Conservation (phyloP, 2,329 filamentous ascomycete genomes). For the Nothopassalora personata region DNA sequence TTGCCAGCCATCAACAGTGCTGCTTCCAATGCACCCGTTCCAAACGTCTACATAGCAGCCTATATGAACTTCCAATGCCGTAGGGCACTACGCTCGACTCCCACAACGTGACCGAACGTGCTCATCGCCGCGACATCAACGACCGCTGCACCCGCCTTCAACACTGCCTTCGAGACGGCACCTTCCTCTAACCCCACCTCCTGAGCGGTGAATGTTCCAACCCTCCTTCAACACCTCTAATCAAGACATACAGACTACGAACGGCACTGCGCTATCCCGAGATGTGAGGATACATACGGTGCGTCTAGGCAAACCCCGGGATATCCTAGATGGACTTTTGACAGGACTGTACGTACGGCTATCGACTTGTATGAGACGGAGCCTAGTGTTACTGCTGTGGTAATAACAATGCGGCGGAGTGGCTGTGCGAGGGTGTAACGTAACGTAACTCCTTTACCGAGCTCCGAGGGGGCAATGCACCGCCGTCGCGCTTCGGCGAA, state of each 20-base stretch:
- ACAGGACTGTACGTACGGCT: no score
- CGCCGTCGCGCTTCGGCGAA: no score
- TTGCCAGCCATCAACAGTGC: neutral
- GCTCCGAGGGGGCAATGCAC: no score
- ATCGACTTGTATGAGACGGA: no score
- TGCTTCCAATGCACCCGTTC: conserved; percentile 1
- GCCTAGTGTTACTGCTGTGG: no score
- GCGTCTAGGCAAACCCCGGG: no score
- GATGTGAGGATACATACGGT: no score
- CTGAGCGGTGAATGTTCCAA: conserved; percentile 28
- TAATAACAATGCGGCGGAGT: no score
- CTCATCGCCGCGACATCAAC: conserved; percentile 12
- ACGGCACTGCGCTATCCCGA: no score
- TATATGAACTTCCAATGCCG: conserved; percentile 16
- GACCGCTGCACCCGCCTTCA: conserved; percentile 18
- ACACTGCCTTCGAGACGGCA: conserved; percentile 18
- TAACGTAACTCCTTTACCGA: no score
- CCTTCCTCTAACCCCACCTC: conserved; percentile 5
- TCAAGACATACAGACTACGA: conserved; percentile 18
- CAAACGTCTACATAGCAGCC: conserved; percentile 6
- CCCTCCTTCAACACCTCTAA: conserved; percentile 33
- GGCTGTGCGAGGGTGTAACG: no score
- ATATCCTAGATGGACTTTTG: no score
- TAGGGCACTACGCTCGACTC: conserved; percentile 13
- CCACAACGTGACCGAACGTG: conserved; percentile 13